These are phyloP conservation scores for Eutrema heterophyllum DNA, from an alignment of 345 rosid genomes.

Conservation along the genomic window DNA sequence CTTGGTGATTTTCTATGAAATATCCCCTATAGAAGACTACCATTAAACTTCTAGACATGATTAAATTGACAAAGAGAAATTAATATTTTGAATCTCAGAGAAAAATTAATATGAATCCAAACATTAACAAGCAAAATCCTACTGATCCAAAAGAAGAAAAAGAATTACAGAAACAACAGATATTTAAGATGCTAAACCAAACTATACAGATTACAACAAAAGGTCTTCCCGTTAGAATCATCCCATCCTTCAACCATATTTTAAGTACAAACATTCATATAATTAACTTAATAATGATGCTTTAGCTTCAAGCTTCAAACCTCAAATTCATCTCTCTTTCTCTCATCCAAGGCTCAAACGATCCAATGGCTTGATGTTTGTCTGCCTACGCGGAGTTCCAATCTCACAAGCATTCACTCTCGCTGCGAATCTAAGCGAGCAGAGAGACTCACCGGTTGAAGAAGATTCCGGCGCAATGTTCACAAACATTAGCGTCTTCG, in stretches of 20 bases:
- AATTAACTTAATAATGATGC: slow-evolving; percentile 16
- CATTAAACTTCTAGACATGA: background rate
- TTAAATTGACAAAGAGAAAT: background rate
- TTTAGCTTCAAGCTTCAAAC: slow-evolving; percentile 2
- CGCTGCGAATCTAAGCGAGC: slow-evolving; percentile 93
- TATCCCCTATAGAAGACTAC: background rate
- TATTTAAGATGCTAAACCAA: slow-evolving; percentile 18
- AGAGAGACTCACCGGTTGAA: slow-evolving; percentile 83
- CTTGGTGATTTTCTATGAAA: no score
- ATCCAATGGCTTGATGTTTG: slow-evolving; percentile 43
- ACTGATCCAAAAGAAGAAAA: background rate
- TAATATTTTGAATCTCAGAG: background rate
- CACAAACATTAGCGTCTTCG: slow-evolving; percentile 91
- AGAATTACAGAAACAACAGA: background rate
- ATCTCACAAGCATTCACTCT: slow-evolving; percentile 99
- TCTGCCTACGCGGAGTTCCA: slow-evolving; percentile 86
- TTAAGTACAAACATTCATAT: slow-evolving; percentile 29
- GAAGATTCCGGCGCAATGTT: slow-evolving; percentile 82
- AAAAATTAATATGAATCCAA: slow-evolving; percentile 5
- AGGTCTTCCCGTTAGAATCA: slow-evolving; percentile 17
- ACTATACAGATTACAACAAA: slow-evolving; percentile 41
- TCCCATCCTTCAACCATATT: slow-evolving; percentile 18
- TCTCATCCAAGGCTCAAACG: slow-evolving; percentile 73
- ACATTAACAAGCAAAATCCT: slow-evolving; percentile 9
- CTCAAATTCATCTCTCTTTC: slow-evolving; percentile 4